Conservation (phyloP, 306 rosid genomes). For the Hippophae rhamnoides region DNA sequence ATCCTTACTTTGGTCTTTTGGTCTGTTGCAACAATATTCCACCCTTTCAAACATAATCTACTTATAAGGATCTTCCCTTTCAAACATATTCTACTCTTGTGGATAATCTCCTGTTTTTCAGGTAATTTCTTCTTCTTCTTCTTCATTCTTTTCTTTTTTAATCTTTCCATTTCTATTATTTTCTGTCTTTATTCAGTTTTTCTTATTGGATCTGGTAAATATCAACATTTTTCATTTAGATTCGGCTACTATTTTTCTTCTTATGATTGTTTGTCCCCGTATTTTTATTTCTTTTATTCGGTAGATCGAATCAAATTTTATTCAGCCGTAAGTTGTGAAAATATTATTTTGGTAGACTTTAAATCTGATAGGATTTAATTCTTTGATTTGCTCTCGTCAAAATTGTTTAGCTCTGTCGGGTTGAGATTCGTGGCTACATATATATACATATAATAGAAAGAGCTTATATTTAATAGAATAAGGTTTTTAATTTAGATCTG, state of each 20-base stretch:
- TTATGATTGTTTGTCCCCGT: not conserved
- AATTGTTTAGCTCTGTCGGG: not conserved
- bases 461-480: not conserved
- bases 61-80: not conserved
- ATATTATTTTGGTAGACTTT: not conserved
- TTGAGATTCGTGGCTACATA: slow-evolving; percentile 7
- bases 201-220: slow-evolving; percentile 20
- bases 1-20: slow-evolving; percentile 1
- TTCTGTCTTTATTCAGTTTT: not conserved
- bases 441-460: not conserved
- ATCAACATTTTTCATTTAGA: slow-evolving; percentile 6
- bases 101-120: slow-evolving; percentile 9
- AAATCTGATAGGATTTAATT: not conserved
- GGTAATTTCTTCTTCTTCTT: slow-evolving; percentile 8
- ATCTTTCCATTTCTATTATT: slow-evolving; percentile 8
- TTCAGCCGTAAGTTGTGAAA: not conserved
- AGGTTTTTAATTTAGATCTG: not conserved
- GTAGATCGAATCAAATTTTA: not conserved
- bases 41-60: slow-evolving; percentile 1
- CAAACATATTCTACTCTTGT: not conserved
- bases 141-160: slow-evolving; percentile 1
- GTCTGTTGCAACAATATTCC: not conserved
- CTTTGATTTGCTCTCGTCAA: not conserved
- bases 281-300: not conserved
- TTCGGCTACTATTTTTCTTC: not conserved